Conservation (phyloP, 129 eudicot genomes). For the Gnaphalium uliginosum region DNA sequence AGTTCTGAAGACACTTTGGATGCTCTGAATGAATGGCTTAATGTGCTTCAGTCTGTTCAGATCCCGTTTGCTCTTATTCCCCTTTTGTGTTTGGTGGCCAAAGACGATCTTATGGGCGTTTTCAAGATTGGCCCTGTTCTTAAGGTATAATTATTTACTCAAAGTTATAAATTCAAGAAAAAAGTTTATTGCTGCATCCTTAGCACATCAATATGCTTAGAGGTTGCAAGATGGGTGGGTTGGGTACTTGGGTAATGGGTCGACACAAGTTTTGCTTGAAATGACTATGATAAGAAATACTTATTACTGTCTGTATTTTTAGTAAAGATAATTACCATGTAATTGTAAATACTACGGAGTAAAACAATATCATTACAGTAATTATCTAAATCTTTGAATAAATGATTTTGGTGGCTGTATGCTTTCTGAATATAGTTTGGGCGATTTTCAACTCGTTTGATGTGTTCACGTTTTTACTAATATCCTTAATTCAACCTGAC, state of each 20-base stretch:
- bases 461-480: neutral
- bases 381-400: neutral
- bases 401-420: neutral
- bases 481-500: neutral
- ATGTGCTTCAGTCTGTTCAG: conserved; percentile 85
- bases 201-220: neutral
- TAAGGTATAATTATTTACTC: conserved; percentile 47
- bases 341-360: neutral
- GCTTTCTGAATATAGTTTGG: neutral
- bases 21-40: conserved; percentile 84
- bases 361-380: neutral
- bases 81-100: conserved; percentile 80
- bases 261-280: neutral
- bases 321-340: too few relatives aligned
- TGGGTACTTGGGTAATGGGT: conserved; percentile 8
- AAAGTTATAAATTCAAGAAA: neutral
- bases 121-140: conserved; percentile 72
- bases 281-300: neutral
- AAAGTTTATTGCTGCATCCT: neutral
- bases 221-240: neutral
- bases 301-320: too few relatives aligned
- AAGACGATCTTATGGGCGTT: conserved; percentile 83
- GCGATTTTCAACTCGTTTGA: neutral
- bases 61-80: conserved; percentile 95
- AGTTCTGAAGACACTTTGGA: conserved; percentile 75